A percentile compares a stretch with the other conserved stretches of the same genome.
Evolutionary conservation across 169 alveolate genomes (phyloP).

Genomic region (Hammondia hammondi): DNA sequence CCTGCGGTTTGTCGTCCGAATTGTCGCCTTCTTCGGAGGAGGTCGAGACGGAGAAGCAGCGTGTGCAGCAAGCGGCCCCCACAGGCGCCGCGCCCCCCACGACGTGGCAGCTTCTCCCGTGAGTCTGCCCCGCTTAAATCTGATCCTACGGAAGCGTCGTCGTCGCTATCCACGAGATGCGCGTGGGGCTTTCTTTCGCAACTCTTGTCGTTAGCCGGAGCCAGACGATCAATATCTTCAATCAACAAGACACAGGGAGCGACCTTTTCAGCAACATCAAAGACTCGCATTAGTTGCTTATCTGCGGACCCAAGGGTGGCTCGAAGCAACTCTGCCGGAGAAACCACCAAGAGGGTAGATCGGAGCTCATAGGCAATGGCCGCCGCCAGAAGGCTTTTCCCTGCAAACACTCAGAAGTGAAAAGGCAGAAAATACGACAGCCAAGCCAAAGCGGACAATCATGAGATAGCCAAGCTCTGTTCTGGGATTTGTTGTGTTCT

Average conservation of each 20-base stretch:
- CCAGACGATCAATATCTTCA: background rate
- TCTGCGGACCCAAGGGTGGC: constrained; percentile 4
- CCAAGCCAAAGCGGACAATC: background rate
- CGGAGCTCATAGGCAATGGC: constrained; percentile 26
- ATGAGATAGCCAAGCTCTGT: background rate
- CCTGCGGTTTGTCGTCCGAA: background rate
- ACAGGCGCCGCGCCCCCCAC: background rate
- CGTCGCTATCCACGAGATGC: background rate
- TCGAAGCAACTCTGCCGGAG: constrained; percentile 39
- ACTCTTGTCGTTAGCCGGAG: background rate
- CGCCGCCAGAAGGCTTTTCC: constrained; percentile 29
- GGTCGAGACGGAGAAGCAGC: constrained; percentile 6
- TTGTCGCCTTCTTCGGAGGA: background rate
- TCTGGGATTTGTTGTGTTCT: background rate
- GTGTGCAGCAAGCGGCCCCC: constrained; percentile 44
- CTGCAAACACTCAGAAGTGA: background rate
- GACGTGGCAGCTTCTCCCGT: background rate
- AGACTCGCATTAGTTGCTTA: constrained; percentile 13
- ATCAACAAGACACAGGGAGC: constrained; percentile 31
- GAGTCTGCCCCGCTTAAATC: background rate
- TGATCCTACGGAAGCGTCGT: background rate
- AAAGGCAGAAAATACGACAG: background rate
- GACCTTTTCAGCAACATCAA: constrained; percentile 2
- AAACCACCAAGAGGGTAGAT: background rate
- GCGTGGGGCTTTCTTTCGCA: background rate